phyloP scores from a whole-genome alignment of 2,329 filamentous ascomycete species.

The Leptosphaerulina australis region DNA sequence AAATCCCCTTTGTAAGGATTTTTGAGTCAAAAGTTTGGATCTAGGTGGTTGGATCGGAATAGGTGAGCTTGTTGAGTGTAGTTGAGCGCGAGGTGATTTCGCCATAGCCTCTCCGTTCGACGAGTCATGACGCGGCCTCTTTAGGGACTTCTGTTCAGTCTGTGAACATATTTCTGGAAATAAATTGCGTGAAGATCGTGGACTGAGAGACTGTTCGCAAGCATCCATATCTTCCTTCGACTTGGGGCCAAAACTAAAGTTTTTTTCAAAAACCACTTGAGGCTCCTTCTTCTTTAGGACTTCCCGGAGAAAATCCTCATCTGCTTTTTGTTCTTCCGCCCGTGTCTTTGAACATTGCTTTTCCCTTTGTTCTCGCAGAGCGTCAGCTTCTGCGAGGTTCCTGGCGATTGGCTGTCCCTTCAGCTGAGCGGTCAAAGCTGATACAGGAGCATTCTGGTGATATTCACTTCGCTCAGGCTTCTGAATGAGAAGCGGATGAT shows the following conservation, averaged over 20 bases:
- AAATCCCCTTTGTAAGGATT: not conserved
- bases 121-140: constrained; percentile 4
- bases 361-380: not conserved
- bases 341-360: not conserved
- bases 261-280: not conserved
- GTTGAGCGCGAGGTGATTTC: not conserved
- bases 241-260: constrained; percentile 7
- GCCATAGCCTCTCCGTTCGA: not conserved
- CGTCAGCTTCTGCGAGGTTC: not conserved
- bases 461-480: not conserved
- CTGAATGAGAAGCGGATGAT: not conserved
- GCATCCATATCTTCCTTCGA: not conserved
- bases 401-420: not conserved
- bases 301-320: not conserved
- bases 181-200: not conserved
- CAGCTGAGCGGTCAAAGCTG: not conserved
- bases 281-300: not conserved
- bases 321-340: not conserved
- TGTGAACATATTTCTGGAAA: not conserved
- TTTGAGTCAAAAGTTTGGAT: not conserved
- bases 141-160: not conserved
- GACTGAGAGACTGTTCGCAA: not conserved
- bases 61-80: not conserved
- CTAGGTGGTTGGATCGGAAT: not conserved
- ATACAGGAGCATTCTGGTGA: not conserved